These are phyloP conservation scores for Aspergillus hancockii DNA, from an alignment of 495 filamentous ascomycete genomes.

Conservation along the genomic window DNA sequence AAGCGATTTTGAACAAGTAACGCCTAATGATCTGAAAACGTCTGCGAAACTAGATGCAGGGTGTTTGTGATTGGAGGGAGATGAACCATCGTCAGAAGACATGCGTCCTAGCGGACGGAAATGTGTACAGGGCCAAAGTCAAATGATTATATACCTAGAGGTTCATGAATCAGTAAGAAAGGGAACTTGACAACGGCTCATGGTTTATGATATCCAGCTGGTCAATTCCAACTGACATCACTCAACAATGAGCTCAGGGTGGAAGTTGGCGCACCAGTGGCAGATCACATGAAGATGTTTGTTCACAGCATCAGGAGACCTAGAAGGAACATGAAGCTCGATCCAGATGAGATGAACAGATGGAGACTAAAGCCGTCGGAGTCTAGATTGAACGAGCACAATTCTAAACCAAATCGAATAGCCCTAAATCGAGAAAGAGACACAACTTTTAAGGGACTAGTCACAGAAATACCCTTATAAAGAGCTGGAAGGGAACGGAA, in stretches of 20 bases:
- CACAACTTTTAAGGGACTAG: background rate
- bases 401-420: background rate
- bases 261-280: constrained; percentile 19
- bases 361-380: no score
- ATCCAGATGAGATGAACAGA: background rate
- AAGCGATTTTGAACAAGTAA: constrained; percentile 41
- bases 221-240: background rate
- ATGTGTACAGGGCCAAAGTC: constrained; percentile 19
- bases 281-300: constrained; percentile 7
- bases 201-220: constrained; percentile 2
- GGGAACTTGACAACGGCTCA: background rate
- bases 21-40: constrained; percentile 49
- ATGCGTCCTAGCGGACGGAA: constrained; percentile 43
- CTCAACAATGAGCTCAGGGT: background rate
- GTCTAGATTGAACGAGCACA: constrained; percentile 4
- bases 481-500: background rate
- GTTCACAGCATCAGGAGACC: constrained; percentile 13
- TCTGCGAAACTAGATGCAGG: constrained; percentile 45
- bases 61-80: constrained; percentile 36
- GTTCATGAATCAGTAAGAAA: constrained; percentile 20
- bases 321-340: constrained; percentile 16
- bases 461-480: background rate
- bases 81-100: constrained; percentile 50
- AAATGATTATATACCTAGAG: constrained; percentile 23
- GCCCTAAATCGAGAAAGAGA: background rate